Conservation (phyloP, 2,329 filamentous ascomycete genomes). For the Ploettnerulaceae sp. region DNA sequence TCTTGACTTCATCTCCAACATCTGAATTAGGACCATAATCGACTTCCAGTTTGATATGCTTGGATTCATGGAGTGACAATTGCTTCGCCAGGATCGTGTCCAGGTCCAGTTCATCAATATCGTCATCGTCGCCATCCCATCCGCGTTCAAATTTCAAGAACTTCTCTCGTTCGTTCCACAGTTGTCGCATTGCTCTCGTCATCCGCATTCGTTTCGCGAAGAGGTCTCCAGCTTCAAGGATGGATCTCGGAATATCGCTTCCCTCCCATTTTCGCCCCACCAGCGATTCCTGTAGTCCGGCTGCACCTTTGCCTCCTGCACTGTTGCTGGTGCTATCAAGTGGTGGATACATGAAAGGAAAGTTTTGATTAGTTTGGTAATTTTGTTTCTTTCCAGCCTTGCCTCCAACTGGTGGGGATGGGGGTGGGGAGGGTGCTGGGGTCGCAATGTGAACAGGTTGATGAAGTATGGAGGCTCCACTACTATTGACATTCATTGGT, state of each 20-base stretch:
- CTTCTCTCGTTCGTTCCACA: slow-evolving; percentile 89
- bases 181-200: slow-evolving; percentile 82
- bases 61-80: slow-evolving; percentile 40
- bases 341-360: slow-evolving; percentile 95
- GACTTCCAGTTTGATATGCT: slow-evolving; percentile 35
- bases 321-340: slow-evolving; percentile 84
- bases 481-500: slow-evolving; percentile 47
- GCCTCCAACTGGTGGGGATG: slow-evolving; percentile 78
- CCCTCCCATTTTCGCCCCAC: slow-evolving; percentile 88
- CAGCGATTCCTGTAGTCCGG: slow-evolving; percentile 71
- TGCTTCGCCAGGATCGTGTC: slow-evolving; percentile 40
- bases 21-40: slow-evolving; percentile 48
- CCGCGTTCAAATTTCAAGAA: slow-evolving; percentile 92
- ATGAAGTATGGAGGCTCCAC: slow-evolving; percentile 77
- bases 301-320: slow-evolving; percentile 81
- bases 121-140: slow-evolving; percentile 55
- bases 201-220: slow-evolving; percentile 89
- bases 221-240: slow-evolving; percentile 87
- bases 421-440: slow-evolving; percentile 89
- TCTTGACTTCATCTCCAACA: slow-evolving; percentile 51
- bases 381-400: slow-evolving; percentile 98
- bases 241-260: slow-evolving; percentile 89
- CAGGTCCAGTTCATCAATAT: slow-evolving; percentile 39
- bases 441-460: slow-evolving; percentile 99
- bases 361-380: slow-evolving; percentile 98